Evolutionary conservation across 495 filamentous ascomycete genomes (phyloP), one percentile per base, ranked within the genome.

Genomic region (Amphirosellinia nigrospora): DNA sequence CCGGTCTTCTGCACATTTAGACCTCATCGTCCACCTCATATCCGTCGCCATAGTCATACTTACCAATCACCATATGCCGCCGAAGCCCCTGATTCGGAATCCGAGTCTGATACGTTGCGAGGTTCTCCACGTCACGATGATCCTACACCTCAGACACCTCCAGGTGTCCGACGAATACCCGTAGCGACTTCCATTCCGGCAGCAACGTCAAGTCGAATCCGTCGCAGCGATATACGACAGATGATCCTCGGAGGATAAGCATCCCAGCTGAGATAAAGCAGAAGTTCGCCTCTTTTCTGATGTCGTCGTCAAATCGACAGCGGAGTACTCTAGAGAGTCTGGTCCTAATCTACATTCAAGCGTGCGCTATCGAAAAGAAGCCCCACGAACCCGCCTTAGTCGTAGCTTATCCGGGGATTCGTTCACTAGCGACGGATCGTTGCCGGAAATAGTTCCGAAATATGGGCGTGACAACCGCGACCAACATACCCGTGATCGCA

Each of bases 21-120:
- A 77, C 63, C 79, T 46, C 75, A 52, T 21, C 72, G 70, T 11
- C 60, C 75, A 6, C 45, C 65, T 4, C 52, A 59, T 9, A 61
- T 68, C 16, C 78, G 73, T 32, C 77, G 78, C 11, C 77, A 79
- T 64, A 80, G 78, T 55, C 74, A 79, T 30, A 79, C 73, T 64
- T 75, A 79, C 26, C 45, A 75, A 19, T 71, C 66, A 21, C 75
- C 73, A 39, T 74, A 74, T 38, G 63, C 70, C 23, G 55, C 52
- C 43, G 70, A 66, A 0, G 62, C 58, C 43, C 71, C 61, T 13
- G 74, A 74, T 63, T 74, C 76, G 16, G 72, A 72, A 26, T 71
- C 70, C 6, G 76, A 78, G 4, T 70, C 70, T 4, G 76, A 78
- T n/a, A 55, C 72, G 5, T 50, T 72, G n/a, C 69, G 69, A 55